Evolutionary conservation across 1,284 basidiomycete genomes (phyloP), one percentile per base, ranked within the genome.

Genomic region (Heterobasidion annosum): DNA sequence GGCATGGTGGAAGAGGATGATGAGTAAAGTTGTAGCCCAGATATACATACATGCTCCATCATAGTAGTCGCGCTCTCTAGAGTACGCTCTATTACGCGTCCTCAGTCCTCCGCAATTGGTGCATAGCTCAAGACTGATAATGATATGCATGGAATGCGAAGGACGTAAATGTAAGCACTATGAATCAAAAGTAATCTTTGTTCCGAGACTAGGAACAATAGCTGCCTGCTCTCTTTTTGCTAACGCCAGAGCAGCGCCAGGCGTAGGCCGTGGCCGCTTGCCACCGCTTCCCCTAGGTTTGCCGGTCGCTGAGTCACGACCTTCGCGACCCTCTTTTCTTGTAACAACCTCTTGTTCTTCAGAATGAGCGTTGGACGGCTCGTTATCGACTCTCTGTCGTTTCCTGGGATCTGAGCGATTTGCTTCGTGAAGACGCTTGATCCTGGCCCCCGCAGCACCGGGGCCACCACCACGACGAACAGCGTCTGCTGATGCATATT

Each of bases 231-330:
- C 91, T 53, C 95, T 80, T 66, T 88, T 87, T 16, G 96, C 95
- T 56, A 82, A 79, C 0, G 94, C 93, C 19, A 98, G 78, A 4
- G 93, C 93, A 4, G 93, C 95, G 54, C 95, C 95, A 25, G 95
- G 94, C 67, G 81, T 87, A 7, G 85, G 78, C 53, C 93, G 78
- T 54, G 68, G 64, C 58, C 25, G 25, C 25, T 25, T 25, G 0
- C 25, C 25, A 25, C 25, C 25, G 25, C 25, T 5, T 25, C 25
- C 25, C 25, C 25, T 25, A 25, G 25, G 25, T 25, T 3, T 25
- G 25, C 25, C 25, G 4, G 25, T 4, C 25, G 3, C 25, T 25
- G 25, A 25, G 25, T 25, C 25, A 3, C 25, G 25, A 25, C 25
- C 25, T 4, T 25, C 25, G 25, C 3, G 25, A 25, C 25, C 25